These are phyloP conservation scores for Sanghuangporus sanghuang DNA, from an alignment of 1,284 basidiomycete species.

Conservation along the genomic window DNA sequence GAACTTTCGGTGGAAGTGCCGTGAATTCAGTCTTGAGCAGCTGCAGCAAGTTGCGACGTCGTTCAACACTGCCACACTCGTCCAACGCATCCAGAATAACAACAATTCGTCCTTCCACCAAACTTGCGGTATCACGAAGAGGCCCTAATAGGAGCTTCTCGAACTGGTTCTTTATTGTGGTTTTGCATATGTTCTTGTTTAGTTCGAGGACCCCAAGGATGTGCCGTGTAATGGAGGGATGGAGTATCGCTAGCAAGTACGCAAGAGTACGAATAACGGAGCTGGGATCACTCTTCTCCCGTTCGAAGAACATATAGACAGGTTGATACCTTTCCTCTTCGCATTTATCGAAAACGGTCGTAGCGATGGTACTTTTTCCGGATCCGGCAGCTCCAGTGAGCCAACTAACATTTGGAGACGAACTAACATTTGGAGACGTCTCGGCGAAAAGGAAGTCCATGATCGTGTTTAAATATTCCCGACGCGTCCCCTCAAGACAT, in stretches of 20 bases:
- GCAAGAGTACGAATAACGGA: background rate
- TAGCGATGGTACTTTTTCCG: background rate
- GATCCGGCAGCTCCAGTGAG: background rate
- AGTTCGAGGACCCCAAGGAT: background rate
- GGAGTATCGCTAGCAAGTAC: background rate
- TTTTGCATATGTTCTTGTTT: too few species aligned
- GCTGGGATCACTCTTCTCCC: background rate
- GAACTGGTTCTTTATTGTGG: background rate
- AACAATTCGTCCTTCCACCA: too few species aligned
- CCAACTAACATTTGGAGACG: too few species aligned
- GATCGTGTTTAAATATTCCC: background rate
- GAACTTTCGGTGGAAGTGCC: background rate
- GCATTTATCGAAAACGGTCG: background rate
- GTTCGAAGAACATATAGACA: background rate
- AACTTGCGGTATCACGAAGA: too few species aligned
- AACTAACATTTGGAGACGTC: background rate
- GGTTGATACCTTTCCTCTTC: background rate
- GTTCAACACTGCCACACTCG: too few species aligned
- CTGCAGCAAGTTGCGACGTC: slow-evolving; percentile 27
- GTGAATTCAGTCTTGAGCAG: slow-evolving; percentile 23
- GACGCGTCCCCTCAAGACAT: background rate
- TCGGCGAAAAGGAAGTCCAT: background rate
- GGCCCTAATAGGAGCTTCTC: background rate
- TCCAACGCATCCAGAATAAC: background rate
- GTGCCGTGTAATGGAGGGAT: background rate